Conservation (phyloP, 768 basidiomycete genomes). For the Amanita molliuscula region DNA sequence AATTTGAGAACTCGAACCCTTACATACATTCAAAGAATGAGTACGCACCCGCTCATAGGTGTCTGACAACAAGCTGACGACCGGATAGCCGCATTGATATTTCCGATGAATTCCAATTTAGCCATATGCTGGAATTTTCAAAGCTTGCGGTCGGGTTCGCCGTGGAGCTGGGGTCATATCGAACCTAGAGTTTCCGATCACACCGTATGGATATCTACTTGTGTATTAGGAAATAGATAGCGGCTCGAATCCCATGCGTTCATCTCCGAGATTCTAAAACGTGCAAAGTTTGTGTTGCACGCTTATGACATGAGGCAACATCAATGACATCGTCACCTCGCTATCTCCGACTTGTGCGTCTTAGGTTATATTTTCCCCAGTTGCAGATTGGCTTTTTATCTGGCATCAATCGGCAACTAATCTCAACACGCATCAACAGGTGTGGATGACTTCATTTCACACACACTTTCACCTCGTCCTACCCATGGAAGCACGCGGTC, state of each 20-base stretch:
- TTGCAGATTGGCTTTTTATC: neutral
- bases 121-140: conserved; percentile 83
- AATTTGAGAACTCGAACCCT: conserved; percentile 70
- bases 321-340: neutral
- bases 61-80: conserved; percentile 7
- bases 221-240: neutral
- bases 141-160: conserved; percentile 76
- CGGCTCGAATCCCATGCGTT: neutral
- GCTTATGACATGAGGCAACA: neutral
- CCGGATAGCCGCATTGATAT: conserved; percentile 64
- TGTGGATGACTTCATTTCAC: neutral
- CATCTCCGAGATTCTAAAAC: neutral
- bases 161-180: conserved; percentile 57
- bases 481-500: conserved; percentile 25
- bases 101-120: conserved; percentile 82
- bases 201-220: neutral
- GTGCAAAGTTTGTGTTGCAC: neutral
- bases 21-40: conserved; percentile 77
- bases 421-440: conserved; percentile 1
- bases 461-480: neutral
- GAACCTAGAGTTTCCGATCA: conserved; percentile 16
- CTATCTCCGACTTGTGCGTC: neutral
- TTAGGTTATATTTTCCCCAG: neutral
- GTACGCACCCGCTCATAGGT: conserved; percentile 33
- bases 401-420: conserved; percentile 1